These are phyloP conservation scores for Metschnikowia borealis DNA, from an alignment of 805 yeast genomes.

Conservation along the genomic window DNA sequence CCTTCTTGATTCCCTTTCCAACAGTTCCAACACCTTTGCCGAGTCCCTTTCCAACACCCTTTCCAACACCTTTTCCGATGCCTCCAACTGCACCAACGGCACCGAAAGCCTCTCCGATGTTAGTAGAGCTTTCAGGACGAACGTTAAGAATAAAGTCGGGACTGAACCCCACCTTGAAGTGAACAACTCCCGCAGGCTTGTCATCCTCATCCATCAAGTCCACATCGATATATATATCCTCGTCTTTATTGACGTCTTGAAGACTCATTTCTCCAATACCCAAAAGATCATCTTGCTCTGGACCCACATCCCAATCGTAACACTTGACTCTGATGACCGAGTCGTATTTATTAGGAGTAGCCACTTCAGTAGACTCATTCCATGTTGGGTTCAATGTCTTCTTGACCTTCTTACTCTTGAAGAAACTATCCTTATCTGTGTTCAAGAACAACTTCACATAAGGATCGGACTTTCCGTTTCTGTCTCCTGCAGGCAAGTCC, in stretches of 20 bases:
- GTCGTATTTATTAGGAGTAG: conserved; percentile 58
- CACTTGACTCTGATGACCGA: conserved; percentile 56
- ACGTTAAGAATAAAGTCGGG: conserved; percentile 65
- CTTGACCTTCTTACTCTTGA: conserved; percentile 76
- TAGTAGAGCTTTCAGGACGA: conserved; percentile 24
- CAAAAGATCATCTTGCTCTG: conserved; percentile 75
- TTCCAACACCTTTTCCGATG: conserved; percentile 20
- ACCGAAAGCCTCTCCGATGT: conserved; percentile 45
- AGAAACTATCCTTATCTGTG: conserved; percentile 52
- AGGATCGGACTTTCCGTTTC: conserved; percentile 93
- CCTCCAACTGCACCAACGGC: conserved; percentile 24
- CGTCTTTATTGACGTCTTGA: conserved; percentile 44
- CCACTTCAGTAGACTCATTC: conserved; percentile 65
- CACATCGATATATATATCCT: conserved; percentile 43
- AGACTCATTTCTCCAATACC: conserved; percentile 63
- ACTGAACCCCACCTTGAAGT: conserved; percentile 56
- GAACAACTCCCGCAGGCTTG: conserved; percentile 60
- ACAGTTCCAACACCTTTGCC: conserved; percentile 37
- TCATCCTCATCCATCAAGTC: conserved; percentile 44
- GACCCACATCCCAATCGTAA: conserved; percentile 92
- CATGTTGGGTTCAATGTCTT: conserved; percentile 88
- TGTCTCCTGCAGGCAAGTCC: conserved; percentile 78
- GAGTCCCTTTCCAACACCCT: conserved; percentile 19
- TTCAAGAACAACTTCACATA: conserved; percentile 67
- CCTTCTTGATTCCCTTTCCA: conserved; percentile 31